These are phyloP conservation scores for Suaeda aralocaspica DNA, from an alignment of 148 eudicot species.

Conservation along the genomic window DNA sequence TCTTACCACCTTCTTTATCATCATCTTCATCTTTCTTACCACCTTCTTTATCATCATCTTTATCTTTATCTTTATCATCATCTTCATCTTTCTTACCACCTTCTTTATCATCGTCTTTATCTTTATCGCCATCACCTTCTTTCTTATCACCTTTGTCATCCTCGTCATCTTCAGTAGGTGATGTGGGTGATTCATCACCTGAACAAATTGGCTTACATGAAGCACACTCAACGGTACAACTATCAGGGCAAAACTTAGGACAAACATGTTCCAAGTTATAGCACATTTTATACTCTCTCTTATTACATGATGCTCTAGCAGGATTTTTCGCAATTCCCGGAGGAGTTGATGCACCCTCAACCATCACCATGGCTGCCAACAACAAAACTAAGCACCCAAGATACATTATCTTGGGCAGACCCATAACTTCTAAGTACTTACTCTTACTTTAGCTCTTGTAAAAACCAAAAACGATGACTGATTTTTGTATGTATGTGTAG, in stretches of 20 bases:
- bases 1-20: too few relatives aligned
- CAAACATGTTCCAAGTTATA: conserved; percentile 52
- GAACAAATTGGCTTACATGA: conserved; percentile 54
- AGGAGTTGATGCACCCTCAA: conserved; percentile 34
- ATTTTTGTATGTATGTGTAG: neutral
- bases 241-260: conserved; percentile 56
- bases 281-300: conserved; percentile 42
- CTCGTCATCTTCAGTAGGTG: conserved; percentile 1
- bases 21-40: neutral
- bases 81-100: neutral
- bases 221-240: conserved; percentile 46
- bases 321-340: conserved; percentile 47
- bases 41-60: conserved; percentile 4
- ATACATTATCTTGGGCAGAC: conserved; percentile 22
- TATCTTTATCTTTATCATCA: neutral
- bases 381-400: conserved; percentile 33
- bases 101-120: neutral
- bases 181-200: conserved; percentile 1
- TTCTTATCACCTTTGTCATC: neutral
- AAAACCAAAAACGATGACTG: too few relatives aligned
- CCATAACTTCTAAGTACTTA: conserved; percentile 20
- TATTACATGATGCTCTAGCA: conserved; percentile 37
- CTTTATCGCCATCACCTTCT: neutral
- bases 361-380: conserved; percentile 17
- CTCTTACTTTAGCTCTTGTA: too few relatives aligned